phyloP scores from a whole-genome alignment of 352 stramenopile genomes.

The Pythium chondricola region DNA sequence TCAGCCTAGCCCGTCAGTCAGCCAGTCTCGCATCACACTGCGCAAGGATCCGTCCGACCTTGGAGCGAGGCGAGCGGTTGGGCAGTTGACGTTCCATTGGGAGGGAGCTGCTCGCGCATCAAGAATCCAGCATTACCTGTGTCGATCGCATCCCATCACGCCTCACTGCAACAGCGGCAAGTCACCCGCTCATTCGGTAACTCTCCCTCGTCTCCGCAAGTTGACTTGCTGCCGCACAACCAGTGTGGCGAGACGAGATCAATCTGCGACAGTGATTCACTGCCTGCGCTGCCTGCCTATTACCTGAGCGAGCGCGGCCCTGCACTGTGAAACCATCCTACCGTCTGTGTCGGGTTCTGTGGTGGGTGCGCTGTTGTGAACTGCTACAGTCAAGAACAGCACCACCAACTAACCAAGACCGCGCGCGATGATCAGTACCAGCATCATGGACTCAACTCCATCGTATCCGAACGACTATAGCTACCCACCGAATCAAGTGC shows the following conservation, averaged over 20 bases:
- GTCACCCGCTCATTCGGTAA: slow-evolving; percentile 10
- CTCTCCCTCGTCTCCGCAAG: slow-evolving; percentile 10
- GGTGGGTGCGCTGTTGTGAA: too few relatives aligned
- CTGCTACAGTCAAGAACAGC: too few relatives aligned
- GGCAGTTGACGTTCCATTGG: slow-evolving; percentile 3
- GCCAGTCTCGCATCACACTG: slow-evolving; percentile 16
- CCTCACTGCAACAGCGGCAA: slow-evolving; percentile 2
- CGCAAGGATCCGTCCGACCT: slow-evolving; percentile 13
- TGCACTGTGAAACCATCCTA: too few relatives aligned
- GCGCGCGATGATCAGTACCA: slow-evolving; percentile 13
- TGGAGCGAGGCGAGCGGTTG: slow-evolving; percentile 2
- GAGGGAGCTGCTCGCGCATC: slow-evolving; percentile 11
- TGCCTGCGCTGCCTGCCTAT: too few relatives aligned
- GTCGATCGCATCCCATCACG: slow-evolving; percentile 6
- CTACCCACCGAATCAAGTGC: slow-evolving; percentile 2
- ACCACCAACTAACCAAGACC: too few relatives aligned
- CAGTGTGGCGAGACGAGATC: too few relatives aligned
- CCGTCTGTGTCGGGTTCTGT: not conserved
- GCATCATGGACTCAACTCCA: slow-evolving; percentile 12
- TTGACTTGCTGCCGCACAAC: not conserved
- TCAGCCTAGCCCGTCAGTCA: slow-evolving; percentile 4
- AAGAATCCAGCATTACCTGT: slow-evolving; percentile 13
- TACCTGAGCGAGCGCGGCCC: too few relatives aligned
- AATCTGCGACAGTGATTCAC: too few relatives aligned
- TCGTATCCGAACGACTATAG: slow-evolving; percentile 20